These are phyloP conservation scores for Suhomyces terraborum DNA, from an alignment of 1,139 yeast species.

Conservation along the genomic window DNA sequence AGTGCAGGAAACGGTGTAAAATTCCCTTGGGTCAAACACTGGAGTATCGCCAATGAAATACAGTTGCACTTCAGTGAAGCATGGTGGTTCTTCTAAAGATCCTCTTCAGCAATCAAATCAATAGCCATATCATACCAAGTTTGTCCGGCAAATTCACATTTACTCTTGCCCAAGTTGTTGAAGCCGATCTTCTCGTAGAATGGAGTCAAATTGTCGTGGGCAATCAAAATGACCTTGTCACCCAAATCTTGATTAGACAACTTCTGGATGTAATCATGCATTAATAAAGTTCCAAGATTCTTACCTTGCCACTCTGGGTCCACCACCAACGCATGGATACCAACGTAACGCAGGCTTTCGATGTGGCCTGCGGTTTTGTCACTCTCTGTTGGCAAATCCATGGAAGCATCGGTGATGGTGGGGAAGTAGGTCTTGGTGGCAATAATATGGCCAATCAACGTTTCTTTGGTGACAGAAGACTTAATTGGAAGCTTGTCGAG, in stretches of 20 bases:
- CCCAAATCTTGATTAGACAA: constrained; percentile 86
- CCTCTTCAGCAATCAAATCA: constrained; percentile 64
- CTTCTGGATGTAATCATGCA: constrained; percentile 90
- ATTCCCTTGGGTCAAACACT: background rate
- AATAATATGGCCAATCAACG: constrained; percentile 78
- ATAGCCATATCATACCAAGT: constrained; percentile 69
- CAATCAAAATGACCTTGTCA: constrained; percentile 70
- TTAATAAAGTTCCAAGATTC: constrained; percentile 76
- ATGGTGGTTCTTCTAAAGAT: constrained; percentile 19
- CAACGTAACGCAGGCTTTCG: constrained; percentile 74
- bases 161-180: constrained; percentile 60
- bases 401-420: constrained; percentile 63
- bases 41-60: background rate
- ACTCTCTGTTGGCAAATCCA: constrained; percentile 58
- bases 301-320: constrained; percentile 79
- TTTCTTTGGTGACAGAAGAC: constrained; percentile 61
- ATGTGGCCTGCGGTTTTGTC: constrained; percentile 61
- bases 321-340: constrained; percentile 80
- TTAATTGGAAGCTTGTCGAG: constrained; percentile 49
- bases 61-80: background rate
- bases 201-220: constrained; percentile 67
- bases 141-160: constrained; percentile 59
- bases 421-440: constrained; percentile 67
- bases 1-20: background rate
- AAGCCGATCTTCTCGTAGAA: constrained; percentile 85